A percentile compares a stretch with the other conserved stretches of the same genome.
Evolutionary conservation across 345 rosid species (phyloP).

Genomic region (Erucastrum elatum): DNA sequence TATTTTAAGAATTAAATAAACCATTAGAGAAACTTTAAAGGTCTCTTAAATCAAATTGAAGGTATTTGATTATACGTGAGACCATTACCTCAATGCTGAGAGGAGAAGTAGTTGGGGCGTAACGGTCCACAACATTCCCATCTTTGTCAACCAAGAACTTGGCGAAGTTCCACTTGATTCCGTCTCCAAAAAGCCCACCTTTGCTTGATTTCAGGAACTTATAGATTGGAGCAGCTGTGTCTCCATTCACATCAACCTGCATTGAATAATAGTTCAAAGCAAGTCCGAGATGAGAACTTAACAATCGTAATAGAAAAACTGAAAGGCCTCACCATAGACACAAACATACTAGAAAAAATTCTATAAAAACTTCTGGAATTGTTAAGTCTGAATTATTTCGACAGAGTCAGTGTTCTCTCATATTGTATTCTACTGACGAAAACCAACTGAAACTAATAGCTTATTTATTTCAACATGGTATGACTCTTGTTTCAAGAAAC

Average conservation of each 20-base stretch:
- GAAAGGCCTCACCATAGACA: neutral
- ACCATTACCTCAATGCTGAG: conserved; percentile 78
- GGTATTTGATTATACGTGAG: neutral
- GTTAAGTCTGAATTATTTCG: neutral
- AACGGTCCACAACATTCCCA: conserved; percentile 74
- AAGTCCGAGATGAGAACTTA: neutral
- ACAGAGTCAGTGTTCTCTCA: neutral
- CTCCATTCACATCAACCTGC: conserved; percentile 84
- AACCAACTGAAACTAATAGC: neutral
- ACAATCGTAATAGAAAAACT: neutral
- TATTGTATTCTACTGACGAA: neutral
- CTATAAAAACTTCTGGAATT: neutral
- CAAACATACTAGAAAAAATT: neutral
- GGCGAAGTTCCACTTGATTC: conserved; percentile 86
- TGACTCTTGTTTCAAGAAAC: neutral
- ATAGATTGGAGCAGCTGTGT: conserved; percentile 71
- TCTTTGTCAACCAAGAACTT: conserved; percentile 82
- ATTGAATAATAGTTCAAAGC: neutral
- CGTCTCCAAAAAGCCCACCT: conserved; percentile 69
- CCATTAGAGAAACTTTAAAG: neutral
- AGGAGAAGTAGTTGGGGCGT: conserved; percentile 92
- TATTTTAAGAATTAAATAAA: conserved; percentile 1
- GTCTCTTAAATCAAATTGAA: neutral
- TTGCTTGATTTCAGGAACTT: conserved; percentile 82
- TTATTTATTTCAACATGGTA: neutral